Evolutionary conservation across 768 basidiomycete species (phyloP), one percentile per base, ranked within the genome.

Genomic region (Agaricus subrufescens): DNA sequence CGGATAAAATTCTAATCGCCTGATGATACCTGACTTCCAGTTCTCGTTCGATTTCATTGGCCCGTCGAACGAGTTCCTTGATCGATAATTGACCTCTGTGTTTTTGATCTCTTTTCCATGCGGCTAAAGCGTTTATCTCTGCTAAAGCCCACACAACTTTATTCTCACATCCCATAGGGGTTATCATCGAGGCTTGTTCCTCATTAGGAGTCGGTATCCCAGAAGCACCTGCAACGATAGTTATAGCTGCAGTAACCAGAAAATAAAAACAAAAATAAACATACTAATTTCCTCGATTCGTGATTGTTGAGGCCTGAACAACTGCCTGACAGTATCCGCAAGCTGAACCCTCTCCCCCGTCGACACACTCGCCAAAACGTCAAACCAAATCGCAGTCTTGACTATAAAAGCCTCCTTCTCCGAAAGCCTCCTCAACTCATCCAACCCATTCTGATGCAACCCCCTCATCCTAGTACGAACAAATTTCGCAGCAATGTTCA

Each of bases 351-450:
- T 61, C 60, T 76, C 62, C 59, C 77, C 73, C n/a, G 80, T 83
- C n/a, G 89, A 89, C 50, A 86, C 79, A 1, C 86, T 83, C 6
- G 88, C 89, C 50, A 92, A 77, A 37, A 92, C 88, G 66, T 93
- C 91, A 67, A 92, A 91, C 91, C 91, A 93, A 54, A 92, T 84
- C 14, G 87, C 83, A 27, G 90, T 87, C 69, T 90, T 90, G 71
- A 91, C 78, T 65, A 92, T 85, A 69, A 91, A 91, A 71, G 80
- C 67, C 73, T 77, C 71, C 73, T 82, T 75, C 74, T 77, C 23
- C 65, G 60, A 57, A 29, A 66, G 60, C 61, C 79, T 83, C 14
- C 59, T 54, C 34, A 73, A 56, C 11, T 89, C 74, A 6, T 77
- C 76, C 47, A 75, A 73, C 52, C 71, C 70, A 8, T 79, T 75